A percentile compares a stretch with the other conserved stretches of the same genome.
Evolutionary conservation across 305 asterid genomes (phyloP).

Genomic region (Fraxinus latifolia): DNA sequence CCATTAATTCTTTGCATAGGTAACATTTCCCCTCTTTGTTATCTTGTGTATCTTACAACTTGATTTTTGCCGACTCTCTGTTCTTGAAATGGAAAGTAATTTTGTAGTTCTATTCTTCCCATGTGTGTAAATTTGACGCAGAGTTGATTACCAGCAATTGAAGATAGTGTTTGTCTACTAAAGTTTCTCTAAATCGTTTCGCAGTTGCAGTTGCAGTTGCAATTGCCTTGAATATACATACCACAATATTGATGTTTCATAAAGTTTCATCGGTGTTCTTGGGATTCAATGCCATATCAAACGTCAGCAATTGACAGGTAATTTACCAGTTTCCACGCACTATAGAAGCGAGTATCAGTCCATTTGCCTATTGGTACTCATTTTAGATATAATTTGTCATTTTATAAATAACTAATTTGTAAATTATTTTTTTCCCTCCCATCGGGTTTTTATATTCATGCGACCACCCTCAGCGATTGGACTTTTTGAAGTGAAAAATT

Average conservation of each 20-base stretch:
- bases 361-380: not conserved
- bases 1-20: not conserved
- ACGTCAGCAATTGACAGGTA: slow-evolving; percentile 31
- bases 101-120: slow-evolving; percentile 8
- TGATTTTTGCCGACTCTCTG: slow-evolving; percentile 35
- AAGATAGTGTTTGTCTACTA: slow-evolving; percentile 1
- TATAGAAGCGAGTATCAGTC: not conserved
- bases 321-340: not conserved
- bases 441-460: not conserved
- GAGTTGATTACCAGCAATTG: slow-evolving; percentile 28
- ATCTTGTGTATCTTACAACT: slow-evolving; percentile 8
- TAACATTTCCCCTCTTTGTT: not conserved
- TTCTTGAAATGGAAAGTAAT: slow-evolving; percentile 31
- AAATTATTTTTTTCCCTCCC: not conserved
- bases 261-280: slow-evolving; percentile 3
- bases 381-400: not conserved
- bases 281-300: slow-evolving; percentile 8
- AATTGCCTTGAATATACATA: not conserved
- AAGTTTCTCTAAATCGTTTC: not conserved
- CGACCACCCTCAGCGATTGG: not conserved
- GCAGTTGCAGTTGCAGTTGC: slow-evolving; percentile 4
- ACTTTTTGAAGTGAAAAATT: not conserved
- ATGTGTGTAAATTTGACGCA: slow-evolving; percentile 8
- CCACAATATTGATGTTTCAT: not conserved
- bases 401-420: not conserved